Conservation (phyloP, 2,329 filamentous ascomycete species). For the Aspergillus sp. region DNA sequence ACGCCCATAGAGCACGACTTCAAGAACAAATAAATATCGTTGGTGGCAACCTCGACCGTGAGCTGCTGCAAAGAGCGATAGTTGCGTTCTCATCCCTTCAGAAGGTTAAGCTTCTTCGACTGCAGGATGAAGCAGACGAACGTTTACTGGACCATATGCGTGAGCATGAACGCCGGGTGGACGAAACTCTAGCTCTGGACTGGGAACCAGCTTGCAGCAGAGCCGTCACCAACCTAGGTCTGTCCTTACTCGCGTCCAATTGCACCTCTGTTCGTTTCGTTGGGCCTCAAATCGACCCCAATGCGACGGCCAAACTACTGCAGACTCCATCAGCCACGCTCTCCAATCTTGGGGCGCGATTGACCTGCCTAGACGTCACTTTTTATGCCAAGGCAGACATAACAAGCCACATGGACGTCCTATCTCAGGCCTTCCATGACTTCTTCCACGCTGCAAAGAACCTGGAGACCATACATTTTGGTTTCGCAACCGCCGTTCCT, state of each 20-base stretch:
- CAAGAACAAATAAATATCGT: slow-evolving; percentile 49
- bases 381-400: slow-evolving; percentile 60
- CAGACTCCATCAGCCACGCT: slow-evolving; percentile 49
- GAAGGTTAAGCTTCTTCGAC: slow-evolving; percentile 63
- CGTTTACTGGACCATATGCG: slow-evolving; percentile 54
- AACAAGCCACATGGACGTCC: slow-evolving; percentile 56
- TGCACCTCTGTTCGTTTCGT: slow-evolving; percentile 62
- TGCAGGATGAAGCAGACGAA: slow-evolving; percentile 61
- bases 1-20: slow-evolving; percentile 32
- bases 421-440: slow-evolving; percentile 58
- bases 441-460: slow-evolving; percentile 61
- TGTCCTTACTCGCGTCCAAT: slow-evolving; percentile 56
- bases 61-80: slow-evolving; percentile 55
- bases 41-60: slow-evolving; percentile 50
- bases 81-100: slow-evolving; percentile 60
- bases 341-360: slow-evolving; percentile 53
- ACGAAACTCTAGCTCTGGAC: slow-evolving; percentile 51
- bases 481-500: slow-evolving; percentile 60
- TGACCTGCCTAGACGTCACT: slow-evolving; percentile 63
- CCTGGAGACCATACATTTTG: slow-evolving; percentile 63
- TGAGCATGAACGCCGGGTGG: slow-evolving; percentile 45
- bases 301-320: slow-evolving; percentile 55
- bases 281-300: slow-evolving; percentile 62
- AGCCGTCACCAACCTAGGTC: slow-evolving; percentile 58
- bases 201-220: slow-evolving; percentile 65